These are phyloP conservation scores for Primulina tabacum DNA, from an alignment of 257 asterid genomes.

Conservation along the genomic window DNA sequence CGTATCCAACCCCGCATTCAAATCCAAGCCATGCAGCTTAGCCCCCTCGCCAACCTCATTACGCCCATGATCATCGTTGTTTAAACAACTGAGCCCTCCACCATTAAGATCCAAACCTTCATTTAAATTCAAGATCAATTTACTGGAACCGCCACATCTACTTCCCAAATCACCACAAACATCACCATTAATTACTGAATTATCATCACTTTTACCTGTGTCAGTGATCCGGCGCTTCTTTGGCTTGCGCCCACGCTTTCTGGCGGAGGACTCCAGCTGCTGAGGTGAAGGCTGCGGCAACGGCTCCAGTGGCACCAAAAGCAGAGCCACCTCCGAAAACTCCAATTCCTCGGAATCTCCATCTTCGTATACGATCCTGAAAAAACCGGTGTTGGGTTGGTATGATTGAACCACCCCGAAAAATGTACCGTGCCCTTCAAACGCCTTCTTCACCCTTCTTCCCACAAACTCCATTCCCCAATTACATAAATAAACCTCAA, in stretches of 20 bases:
- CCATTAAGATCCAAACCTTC: conserved; percentile 41
- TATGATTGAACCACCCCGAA: conserved; percentile 53
- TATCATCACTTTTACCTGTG: conserved; percentile 32
- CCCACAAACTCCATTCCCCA: conserved; percentile 69
- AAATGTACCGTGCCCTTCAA: conserved; percentile 42
- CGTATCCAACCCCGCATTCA: conserved; percentile 42
- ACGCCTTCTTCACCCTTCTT: conserved; percentile 60
- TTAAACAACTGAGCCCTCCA: conserved; percentile 35
- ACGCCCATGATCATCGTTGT: conserved; percentile 35
- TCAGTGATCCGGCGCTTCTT: conserved; percentile 39
- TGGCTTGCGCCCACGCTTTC: conserved; percentile 35
- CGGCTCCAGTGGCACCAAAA: conserved; percentile 36
- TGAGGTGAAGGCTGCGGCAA: conserved; percentile 11
- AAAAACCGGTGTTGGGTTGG: conserved; percentile 46
- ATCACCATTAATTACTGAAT: conserved; percentile 27
- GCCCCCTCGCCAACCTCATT: conserved; percentile 34
- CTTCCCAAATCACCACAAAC: conserved; percentile 29
- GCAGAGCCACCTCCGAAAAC: conserved; percentile 35
- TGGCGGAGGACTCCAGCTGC: conserved; percentile 26
- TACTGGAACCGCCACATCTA: conserved; percentile 31
- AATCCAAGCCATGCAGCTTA: conserved; percentile 51
- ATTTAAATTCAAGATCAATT: conserved; percentile 47
- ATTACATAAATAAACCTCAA: conserved; percentile 30
- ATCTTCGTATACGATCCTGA: conserved; percentile 61
- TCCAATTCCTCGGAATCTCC: conserved; percentile 72